Evolutionary conservation across 2,329 filamentous ascomycete genomes (phyloP).

Genomic region (Cladosporium phlei): DNA sequence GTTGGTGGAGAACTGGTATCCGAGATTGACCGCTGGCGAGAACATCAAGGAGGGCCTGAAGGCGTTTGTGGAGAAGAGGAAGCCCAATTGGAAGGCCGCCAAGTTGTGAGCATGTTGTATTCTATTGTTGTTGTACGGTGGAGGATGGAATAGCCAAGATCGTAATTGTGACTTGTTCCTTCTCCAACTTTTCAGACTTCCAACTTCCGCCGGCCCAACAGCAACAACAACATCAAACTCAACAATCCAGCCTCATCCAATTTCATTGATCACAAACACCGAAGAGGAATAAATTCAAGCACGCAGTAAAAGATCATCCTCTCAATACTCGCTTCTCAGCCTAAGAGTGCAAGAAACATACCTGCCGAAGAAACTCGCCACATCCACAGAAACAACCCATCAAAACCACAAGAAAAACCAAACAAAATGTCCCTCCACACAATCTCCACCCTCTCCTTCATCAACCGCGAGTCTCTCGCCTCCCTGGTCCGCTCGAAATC

Average conservation of each 20-base stretch:
- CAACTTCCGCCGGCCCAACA: no score
- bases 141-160: no score
- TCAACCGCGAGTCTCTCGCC: conserved; percentile 65
- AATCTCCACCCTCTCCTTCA: conserved; percentile 60
- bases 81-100: conserved; percentile 59
- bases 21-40: conserved; percentile 57
- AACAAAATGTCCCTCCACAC: conserved; percentile 37
- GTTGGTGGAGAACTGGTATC: conserved; percentile 55
- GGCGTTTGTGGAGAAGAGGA: conserved; percentile 73
- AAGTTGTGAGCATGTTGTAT: conserved; percentile 24
- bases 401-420: conserved; percentile 21
- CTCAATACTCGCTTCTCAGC: no score
- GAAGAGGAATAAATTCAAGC: background rate
- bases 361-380: no score
- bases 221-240: background rate
- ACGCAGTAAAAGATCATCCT: background rate
- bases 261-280: no score
- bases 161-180: no score
- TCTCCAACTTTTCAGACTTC: no score
- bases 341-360: background rate
- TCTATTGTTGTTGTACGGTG: no score
- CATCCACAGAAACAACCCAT: background rate
- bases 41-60: conserved; percentile 70
- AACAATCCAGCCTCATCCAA: no score
- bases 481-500: conserved; percentile 46